Evolutionary conservation across 495 filamentous ascomycete species (phyloP), one percentile per base, ranked within the genome.

Genomic region (Neurospora sp.): DNA sequence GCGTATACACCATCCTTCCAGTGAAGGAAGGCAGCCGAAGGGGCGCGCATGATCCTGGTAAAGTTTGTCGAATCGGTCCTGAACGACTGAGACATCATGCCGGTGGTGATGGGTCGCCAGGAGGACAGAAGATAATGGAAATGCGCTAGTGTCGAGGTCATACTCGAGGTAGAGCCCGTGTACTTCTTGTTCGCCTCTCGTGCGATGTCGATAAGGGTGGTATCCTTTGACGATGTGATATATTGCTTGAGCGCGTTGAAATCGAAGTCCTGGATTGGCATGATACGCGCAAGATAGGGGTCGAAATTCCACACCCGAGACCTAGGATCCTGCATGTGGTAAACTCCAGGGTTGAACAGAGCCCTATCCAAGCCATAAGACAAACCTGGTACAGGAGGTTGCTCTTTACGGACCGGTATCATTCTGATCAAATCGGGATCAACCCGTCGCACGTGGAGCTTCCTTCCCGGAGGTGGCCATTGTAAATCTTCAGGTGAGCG

Each of bases 231-330:
- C 2, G 95, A 97, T 0, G 94, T 96, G 74, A 97, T 89, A 78
- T 96, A 98, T 37, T 88, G 83, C 79, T 92, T 93, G 31, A 98
- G 81, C 3, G 94, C 89, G 73, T 90, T 87, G 79, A 97, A 98
- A 78, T 99, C 93, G 74, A 99, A 98, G 79, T 98, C 93, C 2
- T 86, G 83, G 1, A 94, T 90, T 3, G 94, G 94, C 93, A 97
- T 97, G 78, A 98, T 95, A 71, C 88, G 88, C 70, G 93, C 89
- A 35, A 98, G 87, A 78, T 97, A 97, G 1, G 96, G 96, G 77
- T 98, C 94, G 78, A 98, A 98, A 79, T 98, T 98, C 85, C 87
- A 98, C 46, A 97, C 93, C 12, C 90, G 87, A 42, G 96, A 94
- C 70, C 93, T 87, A 31, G 92, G 92, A 78, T 98, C 96, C 78